These are phyloP conservation scores for Fragilaria crotonensis DNA, from an alignment of 108 stramenopile genomes.

Conservation along the genomic window DNA sequence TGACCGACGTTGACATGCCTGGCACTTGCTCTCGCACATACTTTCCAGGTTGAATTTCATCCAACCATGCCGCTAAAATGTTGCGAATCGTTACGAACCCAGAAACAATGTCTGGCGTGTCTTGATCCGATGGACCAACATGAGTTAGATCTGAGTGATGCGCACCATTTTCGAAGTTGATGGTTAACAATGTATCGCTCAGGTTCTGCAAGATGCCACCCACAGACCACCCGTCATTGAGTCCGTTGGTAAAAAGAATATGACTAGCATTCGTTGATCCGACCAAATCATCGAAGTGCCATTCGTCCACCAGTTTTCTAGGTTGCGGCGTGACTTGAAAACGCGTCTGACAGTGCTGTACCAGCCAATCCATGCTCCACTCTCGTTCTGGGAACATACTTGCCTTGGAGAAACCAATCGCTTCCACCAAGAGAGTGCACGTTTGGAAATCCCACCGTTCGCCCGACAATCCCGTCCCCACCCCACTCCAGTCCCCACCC, in stretches of 20 bases:
- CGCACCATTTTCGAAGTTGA: constrained; percentile 80
- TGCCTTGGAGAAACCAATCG: constrained; percentile 32
- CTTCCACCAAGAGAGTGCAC: constrained; percentile 35
- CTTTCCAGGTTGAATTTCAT: constrained; percentile 13
- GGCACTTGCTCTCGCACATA: not conserved
- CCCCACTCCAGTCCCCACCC: constrained; percentile 61
- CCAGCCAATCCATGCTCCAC: constrained; percentile 45
- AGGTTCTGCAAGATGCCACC: constrained; percentile 30
- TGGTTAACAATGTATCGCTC: constrained; percentile 37
- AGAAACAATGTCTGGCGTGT: constrained; percentile 57
- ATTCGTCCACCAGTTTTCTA: constrained; percentile 32
- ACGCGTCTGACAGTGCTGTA: constrained; percentile 45
- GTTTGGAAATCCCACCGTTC: constrained; percentile 78
- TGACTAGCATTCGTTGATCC: constrained; percentile 14
- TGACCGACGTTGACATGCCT: not conserved
- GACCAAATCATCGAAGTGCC: constrained; percentile 51
- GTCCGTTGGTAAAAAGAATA: constrained; percentile 64
- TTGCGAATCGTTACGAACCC: constrained; percentile 40
- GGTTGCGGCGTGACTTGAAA: constrained; percentile 49
- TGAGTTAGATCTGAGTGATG: constrained; percentile 66
- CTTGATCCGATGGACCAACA: constrained; percentile 38
- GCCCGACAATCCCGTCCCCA: constrained; percentile 47
- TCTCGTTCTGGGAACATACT: constrained; percentile 47
- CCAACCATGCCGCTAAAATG: constrained; percentile 49
- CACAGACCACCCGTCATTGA: constrained; percentile 57